phyloP scores from a whole-genome alignment of 1,139 yeast species.

The Trichomonascaceae sp. region DNA sequence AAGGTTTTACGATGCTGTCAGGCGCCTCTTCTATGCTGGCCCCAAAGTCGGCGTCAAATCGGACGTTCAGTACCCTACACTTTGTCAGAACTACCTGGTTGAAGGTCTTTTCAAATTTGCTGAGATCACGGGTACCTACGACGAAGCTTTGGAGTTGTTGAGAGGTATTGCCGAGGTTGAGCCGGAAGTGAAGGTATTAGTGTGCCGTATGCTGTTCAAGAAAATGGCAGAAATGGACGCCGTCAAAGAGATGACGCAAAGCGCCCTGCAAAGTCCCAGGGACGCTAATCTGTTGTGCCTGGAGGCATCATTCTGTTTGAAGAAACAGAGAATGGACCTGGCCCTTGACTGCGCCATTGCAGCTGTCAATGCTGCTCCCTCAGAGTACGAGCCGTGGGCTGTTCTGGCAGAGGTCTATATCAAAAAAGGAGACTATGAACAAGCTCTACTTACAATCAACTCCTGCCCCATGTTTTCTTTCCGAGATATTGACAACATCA shows the following conservation, averaged over 20 bases:
- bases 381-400: constrained; percentile 79
- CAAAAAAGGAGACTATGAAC: constrained; percentile 52
- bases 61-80: constrained; percentile 55
- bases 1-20: constrained; percentile 46
- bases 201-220: constrained; percentile 47
- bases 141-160: constrained; percentile 43
- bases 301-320: constrained; percentile 62
- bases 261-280: constrained; percentile 43
- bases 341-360: constrained; percentile 64
- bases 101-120: constrained; percentile 59
- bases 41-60: constrained; percentile 46
- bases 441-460: constrained; percentile 71
- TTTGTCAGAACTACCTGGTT: constrained; percentile 59
- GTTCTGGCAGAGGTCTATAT: constrained; percentile 62
- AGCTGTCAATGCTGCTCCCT: constrained; percentile 71
- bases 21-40: constrained; percentile 54
- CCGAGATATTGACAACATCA: constrained; percentile 37
- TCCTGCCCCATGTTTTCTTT: constrained; percentile 85
- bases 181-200: constrained; percentile 41
- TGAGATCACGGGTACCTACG: constrained; percentile 51
- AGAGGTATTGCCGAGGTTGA: constrained; percentile 35
- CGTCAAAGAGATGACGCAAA: constrained; percentile 48
- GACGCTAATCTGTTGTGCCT: constrained; percentile 44
- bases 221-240: constrained; percentile 74
- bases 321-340: constrained; percentile 51